Conservation (phyloP, 2,329 filamentous ascomycete genomes). For the Ampelomyces quisqualis region DNA sequence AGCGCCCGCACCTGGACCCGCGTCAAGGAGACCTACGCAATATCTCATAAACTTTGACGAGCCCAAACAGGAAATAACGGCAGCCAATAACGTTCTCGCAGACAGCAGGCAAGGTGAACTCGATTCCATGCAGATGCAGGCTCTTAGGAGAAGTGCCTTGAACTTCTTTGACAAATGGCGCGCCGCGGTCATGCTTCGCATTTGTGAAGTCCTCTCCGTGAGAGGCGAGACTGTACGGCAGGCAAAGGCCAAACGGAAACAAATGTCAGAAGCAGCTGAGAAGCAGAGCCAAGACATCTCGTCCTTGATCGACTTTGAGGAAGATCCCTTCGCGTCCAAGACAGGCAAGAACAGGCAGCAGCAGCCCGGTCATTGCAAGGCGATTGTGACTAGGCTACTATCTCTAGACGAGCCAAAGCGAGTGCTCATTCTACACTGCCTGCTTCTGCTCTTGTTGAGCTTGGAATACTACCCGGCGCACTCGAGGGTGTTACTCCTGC, state of each 20-base stretch:
- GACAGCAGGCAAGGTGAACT: conserved; percentile 51
- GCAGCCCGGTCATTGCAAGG: conserved; percentile 29
- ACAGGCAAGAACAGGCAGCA: conserved; percentile 5
- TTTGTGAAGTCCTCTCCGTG: conserved; percentile 62
- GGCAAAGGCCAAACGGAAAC: conserved; percentile 39
- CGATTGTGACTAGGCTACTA: conserved; percentile 41
- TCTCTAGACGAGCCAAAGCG: conserved; percentile 52
- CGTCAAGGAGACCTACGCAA: conserved; percentile 10
- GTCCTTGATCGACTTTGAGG: conserved; percentile 30
- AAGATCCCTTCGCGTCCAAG: conserved; percentile 24
- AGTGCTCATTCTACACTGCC: conserved; percentile 67
- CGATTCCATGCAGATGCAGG: conserved; percentile 54
- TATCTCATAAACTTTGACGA: conserved; percentile 37
- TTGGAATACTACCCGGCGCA: conserved; percentile 74
- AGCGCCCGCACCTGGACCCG: conserved; percentile 14
- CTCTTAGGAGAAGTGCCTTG: conserved; percentile 68
- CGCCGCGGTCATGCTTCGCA: conserved; percentile 64
- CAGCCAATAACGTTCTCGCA: conserved; percentile 14
- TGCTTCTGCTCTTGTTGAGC: conserved; percentile 70
- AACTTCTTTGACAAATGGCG: conserved; percentile 80
- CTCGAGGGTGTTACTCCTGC: conserved; percentile 69
- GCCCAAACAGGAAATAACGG: conserved; percentile 27
- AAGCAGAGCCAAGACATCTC: conserved; percentile 25
- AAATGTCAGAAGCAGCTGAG: conserved; percentile 18
- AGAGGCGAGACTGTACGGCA: conserved; percentile 30